phyloP scores from a whole-genome alignment of 2,329 filamentous ascomycete genomes.

The Stagonosporopsis tanaceti region DNA sequence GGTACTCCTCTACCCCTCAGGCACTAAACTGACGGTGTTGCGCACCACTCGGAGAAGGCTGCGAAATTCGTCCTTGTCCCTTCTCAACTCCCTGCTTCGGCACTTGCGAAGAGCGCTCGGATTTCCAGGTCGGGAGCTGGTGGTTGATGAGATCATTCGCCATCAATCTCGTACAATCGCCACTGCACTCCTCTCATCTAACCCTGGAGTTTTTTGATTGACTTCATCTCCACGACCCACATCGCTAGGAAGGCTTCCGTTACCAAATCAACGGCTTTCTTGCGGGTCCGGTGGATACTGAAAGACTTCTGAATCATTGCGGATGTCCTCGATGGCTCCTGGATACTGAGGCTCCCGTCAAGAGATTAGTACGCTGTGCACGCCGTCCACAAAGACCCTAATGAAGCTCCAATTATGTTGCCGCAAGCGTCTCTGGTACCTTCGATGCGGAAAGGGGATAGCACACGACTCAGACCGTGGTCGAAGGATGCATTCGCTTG shows the following conservation, averaged over 20 bases:
- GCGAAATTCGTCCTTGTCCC: neutral
- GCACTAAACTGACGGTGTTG: constrained; percentile 7
- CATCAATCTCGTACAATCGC: constrained; percentile 14
- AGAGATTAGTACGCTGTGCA: neutral
- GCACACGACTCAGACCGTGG: constrained; percentile 1
- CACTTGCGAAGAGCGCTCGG: neutral
- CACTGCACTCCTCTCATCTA: constrained; percentile 10
- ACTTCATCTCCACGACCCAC: constrained; percentile 18
- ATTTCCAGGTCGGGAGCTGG: neutral
- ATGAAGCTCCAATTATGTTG: neutral
- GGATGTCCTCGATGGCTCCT: neutral
- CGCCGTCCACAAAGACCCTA: neutral
- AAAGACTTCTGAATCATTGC: neutral
- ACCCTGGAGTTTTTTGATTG: constrained; percentile 11
- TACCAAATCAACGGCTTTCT: constrained; percentile 9
- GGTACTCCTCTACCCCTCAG: constrained; percentile 1
- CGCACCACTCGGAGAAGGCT: neutral
- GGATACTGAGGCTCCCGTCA: neutral
- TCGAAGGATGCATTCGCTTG: constrained; percentile 3
- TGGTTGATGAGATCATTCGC: neutral
- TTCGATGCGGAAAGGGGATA: neutral
- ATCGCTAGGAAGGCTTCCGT: neutral
- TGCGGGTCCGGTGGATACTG: constrained; percentile 10
- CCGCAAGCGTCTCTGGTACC: neutral
- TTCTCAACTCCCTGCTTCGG: neutral